phyloP scores from a whole-genome alignment of 768 basidiomycete species.

The Kwoniella sp. region DNA sequence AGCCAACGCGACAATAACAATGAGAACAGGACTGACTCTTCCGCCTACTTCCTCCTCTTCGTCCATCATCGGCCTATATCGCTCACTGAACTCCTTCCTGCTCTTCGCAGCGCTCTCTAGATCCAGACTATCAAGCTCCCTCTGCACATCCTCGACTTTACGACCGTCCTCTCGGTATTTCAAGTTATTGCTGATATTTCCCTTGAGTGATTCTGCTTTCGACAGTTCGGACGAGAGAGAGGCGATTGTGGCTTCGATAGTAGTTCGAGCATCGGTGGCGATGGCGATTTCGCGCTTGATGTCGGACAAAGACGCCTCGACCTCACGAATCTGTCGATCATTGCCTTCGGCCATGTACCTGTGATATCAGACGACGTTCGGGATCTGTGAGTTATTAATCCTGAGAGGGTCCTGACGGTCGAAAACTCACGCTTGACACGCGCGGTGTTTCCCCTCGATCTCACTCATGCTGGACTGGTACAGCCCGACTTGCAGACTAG shows the following conservation, averaged over 20 bases:
- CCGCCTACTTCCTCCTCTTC: constrained; percentile 41
- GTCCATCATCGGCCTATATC: constrained; percentile 65
- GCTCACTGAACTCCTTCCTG: constrained; percentile 78
- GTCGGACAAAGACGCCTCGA: constrained; percentile 62
- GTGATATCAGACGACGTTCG: not conserved
- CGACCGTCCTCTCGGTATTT: constrained; percentile 70
- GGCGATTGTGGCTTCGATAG: constrained; percentile 58
- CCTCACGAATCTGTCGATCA: constrained; percentile 66
- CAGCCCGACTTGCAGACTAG: constrained; percentile 42
- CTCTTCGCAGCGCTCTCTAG: constrained; percentile 85
- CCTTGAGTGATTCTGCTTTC: constrained; percentile 35
- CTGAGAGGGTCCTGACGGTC: too few relatives aligned
- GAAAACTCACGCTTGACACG: constrained; percentile 43
- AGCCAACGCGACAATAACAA: not conserved
- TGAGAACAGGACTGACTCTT: constrained; percentile 7
- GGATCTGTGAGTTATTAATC: too few relatives aligned
- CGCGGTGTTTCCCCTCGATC: constrained; percentile 45
- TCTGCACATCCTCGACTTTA: constrained; percentile 69
- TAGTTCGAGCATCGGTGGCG: constrained; percentile 56
- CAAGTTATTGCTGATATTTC: constrained; percentile 69
- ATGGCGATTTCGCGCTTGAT: constrained; percentile 61
- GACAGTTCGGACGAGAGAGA: constrained; percentile 72
- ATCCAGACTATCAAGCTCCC: constrained; percentile 73
- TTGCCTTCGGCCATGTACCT: constrained; percentile 78
- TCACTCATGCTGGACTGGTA: constrained; percentile 46